phyloP scores from a whole-genome alignment of 208 protist species.

The Crithidia sp. region DNA sequence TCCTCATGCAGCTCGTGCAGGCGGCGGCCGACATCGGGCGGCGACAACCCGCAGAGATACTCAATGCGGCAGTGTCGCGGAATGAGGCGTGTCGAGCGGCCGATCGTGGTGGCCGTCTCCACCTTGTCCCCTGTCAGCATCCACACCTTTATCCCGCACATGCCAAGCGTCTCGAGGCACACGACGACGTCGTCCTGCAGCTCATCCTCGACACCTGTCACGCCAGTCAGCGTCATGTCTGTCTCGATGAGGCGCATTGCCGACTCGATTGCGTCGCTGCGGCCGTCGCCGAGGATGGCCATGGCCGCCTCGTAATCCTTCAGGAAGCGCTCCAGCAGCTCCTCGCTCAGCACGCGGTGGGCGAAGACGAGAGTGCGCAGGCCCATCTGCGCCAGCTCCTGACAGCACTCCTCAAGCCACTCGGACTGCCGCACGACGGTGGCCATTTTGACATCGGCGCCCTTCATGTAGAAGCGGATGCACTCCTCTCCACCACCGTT shows the following conservation, averaged over 20 bases:
- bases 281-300: slow-evolving; percentile 52
- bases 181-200: slow-evolving; percentile 95
- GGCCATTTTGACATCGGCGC: slow-evolving; percentile 95
- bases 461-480: slow-evolving; percentile 95
- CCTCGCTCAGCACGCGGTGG: slow-evolving; percentile 71
- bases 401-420: slow-evolving; percentile 97
- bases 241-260: slow-evolving; percentile 86
- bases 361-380: slow-evolving; percentile 96
- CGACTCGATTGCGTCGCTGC: slow-evolving; percentile 63
- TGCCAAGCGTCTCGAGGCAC: slow-evolving; percentile 95
- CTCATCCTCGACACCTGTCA: slow-evolving; percentile 98
- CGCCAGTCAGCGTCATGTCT: slow-evolving; percentile 91
- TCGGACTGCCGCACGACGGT: slow-evolving; percentile 86
- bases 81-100: slow-evolving; percentile 91
- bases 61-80: slow-evolving; percentile 69
- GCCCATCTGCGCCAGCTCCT: slow-evolving; percentile 96
- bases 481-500: neutral
- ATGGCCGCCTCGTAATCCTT: slow-evolving; percentile 59
- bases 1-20: slow-evolving; percentile 50
- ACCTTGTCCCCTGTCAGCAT: slow-evolving; percentile 99
- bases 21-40: slow-evolving; percentile 37
- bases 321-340: slow-evolving; percentile 89
- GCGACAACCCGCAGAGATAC: slow-evolving; percentile 47
- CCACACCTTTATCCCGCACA: slow-evolving; percentile 98
- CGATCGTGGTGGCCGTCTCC: slow-evolving; percentile 96